Conservation (phyloP, 129 eudicot genomes). For the Arctium minus region DNA sequence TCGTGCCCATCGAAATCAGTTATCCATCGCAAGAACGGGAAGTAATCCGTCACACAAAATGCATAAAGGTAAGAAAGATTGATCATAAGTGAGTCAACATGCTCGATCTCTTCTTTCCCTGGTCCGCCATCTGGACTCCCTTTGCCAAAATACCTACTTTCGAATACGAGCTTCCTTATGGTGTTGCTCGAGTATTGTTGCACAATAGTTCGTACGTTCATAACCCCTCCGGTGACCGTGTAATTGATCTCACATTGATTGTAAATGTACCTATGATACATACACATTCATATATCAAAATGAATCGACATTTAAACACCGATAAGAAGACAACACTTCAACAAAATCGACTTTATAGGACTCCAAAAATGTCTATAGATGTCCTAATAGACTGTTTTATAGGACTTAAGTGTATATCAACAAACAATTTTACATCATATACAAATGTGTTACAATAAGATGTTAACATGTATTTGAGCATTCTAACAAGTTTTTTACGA, state of each 20-base stretch:
- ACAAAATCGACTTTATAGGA: too few species aligned
- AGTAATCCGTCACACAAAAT: conserved; percentile 30
- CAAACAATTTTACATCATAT: too few species aligned
- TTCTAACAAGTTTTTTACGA: too few species aligned
- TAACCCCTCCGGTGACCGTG: neutral
- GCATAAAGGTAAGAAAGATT: neutral
- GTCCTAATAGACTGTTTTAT: too few species aligned
- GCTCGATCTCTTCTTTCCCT: conserved; percentile 19
- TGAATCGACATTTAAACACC: too few species aligned
- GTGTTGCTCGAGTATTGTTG: conserved; percentile 35
- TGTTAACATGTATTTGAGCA: too few species aligned
- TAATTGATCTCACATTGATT: neutral
- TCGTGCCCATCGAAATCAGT: conserved; percentile 37
- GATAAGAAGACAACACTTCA: too few species aligned
- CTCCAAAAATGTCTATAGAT: too few species aligned
- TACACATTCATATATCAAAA: neutral
- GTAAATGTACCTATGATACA: conserved; percentile 2
- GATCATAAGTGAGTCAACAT: conserved; percentile 16
- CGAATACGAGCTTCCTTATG: conserved; percentile 25
- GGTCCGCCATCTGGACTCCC: too few species aligned
- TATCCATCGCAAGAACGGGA: conserved; percentile 27
- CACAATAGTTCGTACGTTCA: conserved; percentile 16
- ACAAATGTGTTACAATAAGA: too few species aligned
- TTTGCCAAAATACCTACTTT: neutral
- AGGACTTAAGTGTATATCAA: too few species aligned